A percentile compares a stretch with the other conserved stretches of the same genome.
These are phyloP conservation scores for Blastomyces gilchristii DNA, from an alignment of 2,329 filamentous ascomycete species.

Conservation along the genomic window DNA sequence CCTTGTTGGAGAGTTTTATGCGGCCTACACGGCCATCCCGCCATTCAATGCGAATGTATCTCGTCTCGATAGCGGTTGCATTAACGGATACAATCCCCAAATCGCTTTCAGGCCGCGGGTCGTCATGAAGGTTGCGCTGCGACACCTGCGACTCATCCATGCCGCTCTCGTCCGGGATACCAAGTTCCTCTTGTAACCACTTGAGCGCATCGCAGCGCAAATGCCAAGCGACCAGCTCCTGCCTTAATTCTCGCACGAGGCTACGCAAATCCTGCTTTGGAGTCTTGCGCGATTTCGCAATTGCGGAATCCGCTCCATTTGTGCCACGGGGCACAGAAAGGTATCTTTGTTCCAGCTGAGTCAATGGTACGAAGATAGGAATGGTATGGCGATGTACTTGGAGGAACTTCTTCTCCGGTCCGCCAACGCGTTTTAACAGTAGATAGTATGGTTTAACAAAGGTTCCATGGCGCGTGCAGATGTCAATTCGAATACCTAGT, in stretches of 20 bases:
- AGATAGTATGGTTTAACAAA: constrained; percentile 38
- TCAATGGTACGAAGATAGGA: constrained; percentile 35
- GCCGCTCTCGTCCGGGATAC: constrained; percentile 17
- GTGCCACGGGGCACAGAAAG: constrained; percentile 20
- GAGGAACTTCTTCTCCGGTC: constrained; percentile 19
- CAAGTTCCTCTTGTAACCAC: constrained; percentile 26
- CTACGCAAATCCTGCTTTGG: constrained; percentile 28
- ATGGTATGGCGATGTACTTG: constrained; percentile 36
- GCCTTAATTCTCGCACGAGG: constrained; percentile 31
- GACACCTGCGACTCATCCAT: not conserved
- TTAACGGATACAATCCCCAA: constrained; percentile 29
- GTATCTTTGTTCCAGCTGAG: constrained; percentile 29
- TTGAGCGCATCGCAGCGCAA: constrained; percentile 30
- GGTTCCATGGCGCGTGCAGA: constrained; percentile 30
- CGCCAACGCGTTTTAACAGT: constrained; percentile 23
- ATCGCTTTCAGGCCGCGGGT: constrained; percentile 13
- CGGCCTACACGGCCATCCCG: constrained; percentile 35
- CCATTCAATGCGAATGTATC: constrained; percentile 37
- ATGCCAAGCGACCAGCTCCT: constrained; percentile 35
- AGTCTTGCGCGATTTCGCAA: constrained; percentile 17
- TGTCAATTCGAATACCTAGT: constrained; percentile 35
- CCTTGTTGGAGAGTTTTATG: constrained; percentile 34
- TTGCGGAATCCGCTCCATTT: constrained; percentile 12
- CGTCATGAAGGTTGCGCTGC: not conserved
- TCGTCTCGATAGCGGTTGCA: constrained; percentile 30